These are phyloP conservation scores for Senecio squalidus DNA, from an alignment of 140 eudicot species.

Conservation along the genomic window DNA sequence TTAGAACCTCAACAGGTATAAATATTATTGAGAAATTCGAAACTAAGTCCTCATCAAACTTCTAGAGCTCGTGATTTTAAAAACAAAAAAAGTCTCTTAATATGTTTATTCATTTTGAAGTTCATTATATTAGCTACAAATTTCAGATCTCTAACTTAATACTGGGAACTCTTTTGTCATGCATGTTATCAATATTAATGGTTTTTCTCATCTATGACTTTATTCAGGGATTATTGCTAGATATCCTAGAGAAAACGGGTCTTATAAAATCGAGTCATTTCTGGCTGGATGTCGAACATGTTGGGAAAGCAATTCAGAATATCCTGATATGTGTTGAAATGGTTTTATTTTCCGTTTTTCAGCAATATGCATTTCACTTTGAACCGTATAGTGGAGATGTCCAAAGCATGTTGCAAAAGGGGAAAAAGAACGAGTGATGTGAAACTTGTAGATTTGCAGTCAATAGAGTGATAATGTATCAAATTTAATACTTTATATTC, in stretches of 20 bases:
- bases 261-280: conserved; percentile 58
- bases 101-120: no score
- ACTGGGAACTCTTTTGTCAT: not conserved
- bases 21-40: not conserved
- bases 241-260: conserved; percentile 54
- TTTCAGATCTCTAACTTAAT: not conserved
- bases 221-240: conserved; percentile 63
- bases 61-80: not conserved
- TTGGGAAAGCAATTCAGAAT: conserved; percentile 58
- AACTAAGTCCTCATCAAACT: not conserved
- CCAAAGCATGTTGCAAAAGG: conserved; percentile 39
- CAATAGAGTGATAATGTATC: no score
- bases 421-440: conserved; percentile 44
- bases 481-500: no score
- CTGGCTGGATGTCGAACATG: conserved; percentile 69
- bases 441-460: not conserved
- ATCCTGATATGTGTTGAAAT: conserved; percentile 63
- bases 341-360: conserved; percentile 76
- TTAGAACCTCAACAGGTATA: not conserved
- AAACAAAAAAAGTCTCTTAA: not conserved
- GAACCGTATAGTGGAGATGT: conserved; percentile 71
- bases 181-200: not conserved
- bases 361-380: conserved; percentile 87
- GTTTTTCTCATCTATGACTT: conserved; percentile 3
- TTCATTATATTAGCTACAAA: no score